Conservation (phyloP, 352 stramenopile species). For the Phytophthora colocasiae region DNA sequence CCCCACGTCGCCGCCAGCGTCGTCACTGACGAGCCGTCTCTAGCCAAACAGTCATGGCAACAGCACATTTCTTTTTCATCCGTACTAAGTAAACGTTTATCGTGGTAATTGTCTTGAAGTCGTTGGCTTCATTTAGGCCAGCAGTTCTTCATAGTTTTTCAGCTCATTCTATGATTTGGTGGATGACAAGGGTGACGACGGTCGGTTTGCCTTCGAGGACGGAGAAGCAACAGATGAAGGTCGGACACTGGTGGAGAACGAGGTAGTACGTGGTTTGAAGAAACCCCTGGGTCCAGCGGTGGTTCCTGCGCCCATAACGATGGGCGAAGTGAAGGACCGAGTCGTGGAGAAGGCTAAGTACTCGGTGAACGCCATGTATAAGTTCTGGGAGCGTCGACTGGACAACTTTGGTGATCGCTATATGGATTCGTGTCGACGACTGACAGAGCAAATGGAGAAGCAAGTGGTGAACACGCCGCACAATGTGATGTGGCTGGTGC, state of each 20-base stretch:
- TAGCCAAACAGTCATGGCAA: too few species aligned
- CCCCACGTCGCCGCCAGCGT: too few species aligned
- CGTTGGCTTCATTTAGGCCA: too few species aligned
- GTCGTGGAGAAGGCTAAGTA: slow-evolving; percentile 62
- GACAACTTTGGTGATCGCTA: slow-evolving; percentile 75
- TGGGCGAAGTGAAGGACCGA: slow-evolving; percentile 36
- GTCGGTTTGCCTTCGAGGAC: slow-evolving; percentile 50
- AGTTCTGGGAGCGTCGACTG: slow-evolving; percentile 72
- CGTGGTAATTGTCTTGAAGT: too few species aligned
- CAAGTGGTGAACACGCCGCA: slow-evolving; percentile 49
- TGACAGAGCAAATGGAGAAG: slow-evolving; percentile 77
- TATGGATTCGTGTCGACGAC: slow-evolving; percentile 64
- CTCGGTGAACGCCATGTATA: slow-evolving; percentile 66
- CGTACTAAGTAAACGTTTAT: too few species aligned
- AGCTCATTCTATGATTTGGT: too few species aligned
- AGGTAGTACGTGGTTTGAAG: slow-evolving; percentile 52
- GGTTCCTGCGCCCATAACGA: slow-evolving; percentile 57
- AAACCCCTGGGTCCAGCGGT: slow-evolving; percentile 50
- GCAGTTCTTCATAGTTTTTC: too few species aligned
- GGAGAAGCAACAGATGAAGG: slow-evolving; percentile 44
- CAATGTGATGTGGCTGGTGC: slow-evolving; percentile 60
- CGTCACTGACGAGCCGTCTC: too few species aligned
- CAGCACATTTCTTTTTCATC: too few species aligned
- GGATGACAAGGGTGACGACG: slow-evolving; percentile 43
- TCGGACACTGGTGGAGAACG: slow-evolving; percentile 53